Base-by-base conservation (phyloP, 2,329 filamentous ascomycete genomes). In the Thielaviopsis euricoi region DNA sequence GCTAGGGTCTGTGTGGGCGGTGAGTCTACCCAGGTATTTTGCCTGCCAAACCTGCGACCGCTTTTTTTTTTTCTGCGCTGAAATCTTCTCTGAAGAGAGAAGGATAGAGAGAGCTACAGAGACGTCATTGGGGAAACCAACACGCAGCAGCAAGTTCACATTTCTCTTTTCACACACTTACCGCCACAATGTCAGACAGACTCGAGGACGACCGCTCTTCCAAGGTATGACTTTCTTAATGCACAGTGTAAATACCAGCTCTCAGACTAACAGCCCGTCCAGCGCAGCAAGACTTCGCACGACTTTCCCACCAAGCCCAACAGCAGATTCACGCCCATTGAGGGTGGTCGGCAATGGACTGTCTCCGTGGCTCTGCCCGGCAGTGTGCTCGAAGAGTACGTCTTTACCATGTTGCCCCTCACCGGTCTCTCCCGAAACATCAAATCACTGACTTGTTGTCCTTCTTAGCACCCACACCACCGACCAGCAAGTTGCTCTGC, bases 341-440 rank as follows among this genome's bases (percentile, higher is more conserved):
- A 66, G n/a, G 70, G 76, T 52, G 82, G 83, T 40, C 75, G 87
- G 62, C 72, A 79, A 40, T 87, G 85, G 77, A 93, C 88, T 0
- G 67, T 93, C 19, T 90, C 85, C 49, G 76, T 93, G 37, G 88
- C 88, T 3, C 70, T 94, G 29, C 86, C 88, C 1, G 86, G 85
- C 37, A 91, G 86, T 66, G 81, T 93, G 51, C 77, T 91, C 58
- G 76, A 82, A 59, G 87, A 86, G 86, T 89, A 72, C 61, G 74
- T 69, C 40, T 26, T 7, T 5, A 2, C 9, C 17, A 9, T 17
- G 23, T 13, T 26, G 3, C 25, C 2, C 12, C 12, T 19, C 43
- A 48, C 26, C n/a, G n/a, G n/a, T n/a, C n/a, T n/a, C n/a, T n/a
- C n/a, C n/a, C n/a, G n/a, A n/a, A n/a, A n/a, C n/a, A n/a, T 4